phyloP scores from a whole-genome alignment of 768 basidiomycete species.

The Candolleomyces efflorescens region DNA sequence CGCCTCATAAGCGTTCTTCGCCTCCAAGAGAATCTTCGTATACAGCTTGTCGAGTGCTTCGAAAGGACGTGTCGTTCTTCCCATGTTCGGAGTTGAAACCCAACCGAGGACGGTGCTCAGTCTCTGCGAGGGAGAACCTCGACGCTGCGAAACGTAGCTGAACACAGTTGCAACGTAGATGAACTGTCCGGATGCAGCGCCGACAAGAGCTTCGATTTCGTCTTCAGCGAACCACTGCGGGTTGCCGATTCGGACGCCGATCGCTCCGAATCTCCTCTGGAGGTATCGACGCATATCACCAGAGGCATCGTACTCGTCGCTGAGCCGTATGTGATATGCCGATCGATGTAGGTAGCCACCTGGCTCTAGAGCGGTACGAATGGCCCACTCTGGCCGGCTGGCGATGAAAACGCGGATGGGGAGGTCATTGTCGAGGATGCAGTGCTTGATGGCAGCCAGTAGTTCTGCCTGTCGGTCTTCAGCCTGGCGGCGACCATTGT shows the following conservation, averaged over 20 bases:
- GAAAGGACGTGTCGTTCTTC: neutral
- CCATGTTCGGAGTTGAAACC: neutral
- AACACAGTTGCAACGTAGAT: conserved; percentile 3
- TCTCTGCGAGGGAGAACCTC: neutral
- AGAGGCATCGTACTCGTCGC: neutral
- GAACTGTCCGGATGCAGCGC: conserved; percentile 2
- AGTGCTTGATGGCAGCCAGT: neutral
- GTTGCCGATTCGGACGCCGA: neutral
- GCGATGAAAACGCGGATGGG: conserved; percentile 1
- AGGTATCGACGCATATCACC: conserved; percentile 2
- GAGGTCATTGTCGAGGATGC: neutral
- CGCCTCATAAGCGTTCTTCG: neutral
- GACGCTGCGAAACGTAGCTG: neutral
- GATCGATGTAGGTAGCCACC: neutral
- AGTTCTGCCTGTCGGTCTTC: neutral
- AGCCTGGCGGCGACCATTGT: no score
- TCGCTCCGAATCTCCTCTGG: neutral
- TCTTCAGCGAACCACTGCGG: neutral
- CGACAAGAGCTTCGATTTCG: neutral
- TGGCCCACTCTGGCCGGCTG: neutral
- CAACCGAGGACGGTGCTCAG: neutral
- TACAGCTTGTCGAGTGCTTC: neutral
- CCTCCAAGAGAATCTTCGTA: neutral
- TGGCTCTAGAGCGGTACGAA: neutral
- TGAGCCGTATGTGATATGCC: neutral